Evolutionary conservation across 495 filamentous ascomycete species (phyloP), one percentile per base, ranked within the genome.

Genomic region (Tuber borchii): DNA sequence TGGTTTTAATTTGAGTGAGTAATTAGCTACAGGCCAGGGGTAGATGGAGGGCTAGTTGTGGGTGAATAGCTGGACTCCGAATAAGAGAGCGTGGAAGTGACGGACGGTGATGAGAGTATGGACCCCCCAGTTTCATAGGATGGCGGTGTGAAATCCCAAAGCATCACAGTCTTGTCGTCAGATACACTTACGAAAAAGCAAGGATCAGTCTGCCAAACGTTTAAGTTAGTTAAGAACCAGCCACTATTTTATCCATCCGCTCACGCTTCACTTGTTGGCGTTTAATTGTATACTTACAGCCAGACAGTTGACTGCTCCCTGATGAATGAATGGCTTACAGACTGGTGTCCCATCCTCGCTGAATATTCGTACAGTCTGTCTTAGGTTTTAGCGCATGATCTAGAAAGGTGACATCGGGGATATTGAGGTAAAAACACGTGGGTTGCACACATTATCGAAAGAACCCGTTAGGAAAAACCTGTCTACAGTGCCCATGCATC

Each of bases 161-260:
- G 77, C 73, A 79, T 79, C 31, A 79, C 78, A 19, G 76, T 79
- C 56, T 76, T 79, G 71, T 79, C 78, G 20, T 75, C 78, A 37
- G 78, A 79, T 72, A 79, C 78, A 34, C 78, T 79, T 0, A 76
- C 78, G 61, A 79, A 79, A 46, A 79, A 79, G 42, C 78, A 79
- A 31, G 78, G 73, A 71, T 79, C 78, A 46, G 73, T 73, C 78
- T 79, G 26, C 26, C 56, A 79, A 61, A 75, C 73, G 42, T 73
- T 79, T 45, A 73, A 61, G 61, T 79, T 73, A 70, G 77, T 73
- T 77, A 75, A 68, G 65, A 43, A 19, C 39, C 31, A 56, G 16
- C 26, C 14, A 20, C 26, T 14, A 42, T 70, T 79, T 44, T 73
- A 74, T 37, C 61, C 37, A 73, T 31, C 26, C 42, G 5, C 65